A percentile compares a stretch with the other conserved stretches of the same genome.
phyloP scores from a whole-genome alignment of 1,139 yeast genomes.

The Candida sp. region DNA sequence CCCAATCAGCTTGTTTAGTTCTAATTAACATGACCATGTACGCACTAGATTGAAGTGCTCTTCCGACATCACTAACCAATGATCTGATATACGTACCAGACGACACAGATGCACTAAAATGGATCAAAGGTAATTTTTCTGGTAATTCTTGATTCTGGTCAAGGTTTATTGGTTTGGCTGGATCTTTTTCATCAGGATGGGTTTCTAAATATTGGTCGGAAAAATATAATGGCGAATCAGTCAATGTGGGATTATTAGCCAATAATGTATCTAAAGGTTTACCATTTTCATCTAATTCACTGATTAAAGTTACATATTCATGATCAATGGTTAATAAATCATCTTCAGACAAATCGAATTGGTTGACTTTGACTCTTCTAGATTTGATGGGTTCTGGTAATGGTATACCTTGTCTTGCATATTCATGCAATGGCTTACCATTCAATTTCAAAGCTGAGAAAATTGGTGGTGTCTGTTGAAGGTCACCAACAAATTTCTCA shows the following conservation, averaged over 20 bases:
- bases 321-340: slow-evolving; percentile 59
- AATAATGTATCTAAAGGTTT: slow-evolving; percentile 43
- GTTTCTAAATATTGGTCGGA: slow-evolving; percentile 49
- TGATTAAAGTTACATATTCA: slow-evolving; percentile 47
- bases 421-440: slow-evolving; percentile 92
- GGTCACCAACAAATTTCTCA: slow-evolving; percentile 67
- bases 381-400: slow-evolving; percentile 79
- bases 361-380: slow-evolving; percentile 63
- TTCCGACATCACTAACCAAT: slow-evolving; percentile 83
- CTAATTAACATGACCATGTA: slow-evolving; percentile 87
- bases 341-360: slow-evolving; percentile 47
- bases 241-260: slow-evolving; percentile 55
- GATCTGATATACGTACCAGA: slow-evolving; percentile 97
- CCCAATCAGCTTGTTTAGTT: slow-evolving; percentile 80
- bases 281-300: slow-evolving; percentile 53
- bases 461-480: slow-evolving; percentile 92
- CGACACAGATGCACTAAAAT: slow-evolving; percentile 75
- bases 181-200: slow-evolving; percentile 34
- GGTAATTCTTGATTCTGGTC: slow-evolving; percentile 24
- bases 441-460: slow-evolving; percentile 93
- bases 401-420: slow-evolving; percentile 86
- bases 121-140: slow-evolving; percentile 56
- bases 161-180: slow-evolving; percentile 22
- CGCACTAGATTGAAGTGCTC: slow-evolving; percentile 75
- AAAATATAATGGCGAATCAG: slow-evolving; percentile 59